Base-by-base conservation (phyloP, 371 early-diverging fungal species). In the Syncephalastrum monosporum region DNA sequence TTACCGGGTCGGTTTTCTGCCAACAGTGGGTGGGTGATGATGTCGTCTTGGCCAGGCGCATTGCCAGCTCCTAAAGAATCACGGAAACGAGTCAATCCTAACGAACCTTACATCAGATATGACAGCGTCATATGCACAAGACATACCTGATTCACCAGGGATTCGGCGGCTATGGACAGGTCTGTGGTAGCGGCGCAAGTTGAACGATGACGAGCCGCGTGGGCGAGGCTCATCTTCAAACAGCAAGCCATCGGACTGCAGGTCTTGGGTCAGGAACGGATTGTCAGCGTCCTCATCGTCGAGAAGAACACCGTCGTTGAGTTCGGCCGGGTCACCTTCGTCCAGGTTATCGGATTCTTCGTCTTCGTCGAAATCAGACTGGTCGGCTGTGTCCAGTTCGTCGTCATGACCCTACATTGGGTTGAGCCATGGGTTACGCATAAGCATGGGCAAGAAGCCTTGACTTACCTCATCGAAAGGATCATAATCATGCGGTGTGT, bases 11-110 rank as follows among this genome's bases (percentile, higher is more conserved):
- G 71, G 12, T 68, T 57, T 47, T 86, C 83, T 17, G 85, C 71
- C 33, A 91, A 68, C 25, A 91, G 68, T n/a, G 90, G 91, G 61
- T 91, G 91, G 0, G 85, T 82, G 51, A 82, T 79, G 45, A 82
- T 64, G 55, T 85, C 86, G 53, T 88, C 88, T 21, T 73, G 65
- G 2, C 61, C 57, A 33, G 55, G 56, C 0, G 54, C 33, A 24
- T 59, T 53, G 16, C 51, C 61, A 44, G 67, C 51, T n/a, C 43
- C 29, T 38, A 53, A 27, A 14, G 53, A 27, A 29, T 52, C 63
- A 53, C 52, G 57, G 19, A 56, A 50, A 33, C 69, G 61, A 14
- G 69, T 70, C 1, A 71, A 58, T 48, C 56, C 54, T 49, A 24
- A 13, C 38, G 19, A 55, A n/a, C 15, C 15, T 7, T 21, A n/a